These are phyloP conservation scores for Kuraishia floccosa DNA, from an alignment of 805 yeast species.

Conservation along the genomic window DNA sequence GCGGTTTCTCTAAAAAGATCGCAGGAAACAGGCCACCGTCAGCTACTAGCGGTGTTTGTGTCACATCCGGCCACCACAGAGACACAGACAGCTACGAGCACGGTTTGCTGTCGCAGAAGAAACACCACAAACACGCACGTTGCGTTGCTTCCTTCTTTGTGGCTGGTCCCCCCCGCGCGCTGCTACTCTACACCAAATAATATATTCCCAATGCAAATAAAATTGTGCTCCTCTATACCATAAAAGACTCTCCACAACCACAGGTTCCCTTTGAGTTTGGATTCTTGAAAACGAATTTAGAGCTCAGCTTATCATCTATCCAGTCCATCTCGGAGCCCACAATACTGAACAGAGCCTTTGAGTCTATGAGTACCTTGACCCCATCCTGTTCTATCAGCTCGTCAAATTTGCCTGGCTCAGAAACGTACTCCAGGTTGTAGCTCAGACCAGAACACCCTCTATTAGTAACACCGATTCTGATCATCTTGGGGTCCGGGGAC, in stretches of 20 bases:
- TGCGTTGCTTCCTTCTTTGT: no score
- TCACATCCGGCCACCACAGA: no score
- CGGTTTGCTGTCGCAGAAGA: no score
- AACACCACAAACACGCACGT: no score
- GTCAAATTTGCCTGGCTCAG: constrained; percentile 88
- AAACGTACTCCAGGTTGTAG: constrained; percentile 84
- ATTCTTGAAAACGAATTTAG: constrained; percentile 85
- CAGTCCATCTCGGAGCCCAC: constrained; percentile 99
- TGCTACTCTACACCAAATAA: no score
- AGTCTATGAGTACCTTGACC: constrained; percentile 84
- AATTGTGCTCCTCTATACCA: constrained; percentile 68
- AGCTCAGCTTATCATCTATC: constrained; percentile 84
- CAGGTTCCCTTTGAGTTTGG: constrained; percentile 98
- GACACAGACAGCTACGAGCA: no score
- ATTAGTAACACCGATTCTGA: constrained; percentile 88
- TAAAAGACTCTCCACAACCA: constrained; percentile 98
- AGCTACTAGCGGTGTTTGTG: no score
- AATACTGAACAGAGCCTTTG: constrained; percentile 90
- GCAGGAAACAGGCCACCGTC: no score
- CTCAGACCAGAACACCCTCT: constrained; percentile 96
- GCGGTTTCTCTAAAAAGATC: no score
- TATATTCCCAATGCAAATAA: no score
- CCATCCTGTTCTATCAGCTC: constrained; percentile 91
- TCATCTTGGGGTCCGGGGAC: constrained; percentile 80
- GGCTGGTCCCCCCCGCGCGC: no score